Percentiles rank a stretch among this genome's conserved stretches.
phyloP scores from a whole-genome alignment of 257 asterid species.

The Solanum sejunctum region DNA sequence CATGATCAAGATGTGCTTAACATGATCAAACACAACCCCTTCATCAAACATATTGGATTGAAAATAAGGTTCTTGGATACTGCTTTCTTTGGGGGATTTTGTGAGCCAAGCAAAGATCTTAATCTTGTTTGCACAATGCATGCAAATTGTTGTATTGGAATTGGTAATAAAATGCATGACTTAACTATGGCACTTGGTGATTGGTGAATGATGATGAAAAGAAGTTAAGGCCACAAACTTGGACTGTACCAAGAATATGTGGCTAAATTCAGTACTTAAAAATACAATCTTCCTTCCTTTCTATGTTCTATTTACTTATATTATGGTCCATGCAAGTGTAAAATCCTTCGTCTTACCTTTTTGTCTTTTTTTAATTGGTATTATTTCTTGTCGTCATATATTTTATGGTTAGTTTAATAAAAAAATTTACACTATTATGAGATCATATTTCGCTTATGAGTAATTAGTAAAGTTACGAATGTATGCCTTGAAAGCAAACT shows the following conservation, averaged over 20 bases:
- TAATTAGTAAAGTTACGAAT: too few species aligned
- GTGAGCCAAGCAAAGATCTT: constrained; percentile 38
- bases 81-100: constrained; percentile 46
- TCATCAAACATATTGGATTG: constrained; percentile 19
- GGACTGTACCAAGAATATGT: constrained; percentile 43
- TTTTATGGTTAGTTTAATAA: too few species aligned
- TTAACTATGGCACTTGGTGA: constrained; percentile 31
- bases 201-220: constrained; percentile 18
- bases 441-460: too few species aligned
- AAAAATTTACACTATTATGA: too few species aligned
- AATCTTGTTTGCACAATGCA: constrained; percentile 48
- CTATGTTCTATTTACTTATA: not conserved
- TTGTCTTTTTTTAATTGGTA: too few species aligned
- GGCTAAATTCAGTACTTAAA: not conserved
- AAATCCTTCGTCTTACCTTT: not conserved
- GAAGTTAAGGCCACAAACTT: constrained; percentile 14
- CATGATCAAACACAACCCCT: constrained; percentile 24
- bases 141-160: constrained; percentile 56
- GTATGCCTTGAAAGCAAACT: too few species aligned
- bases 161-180: constrained; percentile 45
- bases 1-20: constrained; percentile 60
- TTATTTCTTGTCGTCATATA: too few species aligned
- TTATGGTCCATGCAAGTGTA: not conserved
- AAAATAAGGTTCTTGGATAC: constrained; percentile 41
- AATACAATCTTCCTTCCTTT: not conserved